phyloP scores from a whole-genome alignment of 441 rosid genomes.

The Sinapis alba region DNA sequence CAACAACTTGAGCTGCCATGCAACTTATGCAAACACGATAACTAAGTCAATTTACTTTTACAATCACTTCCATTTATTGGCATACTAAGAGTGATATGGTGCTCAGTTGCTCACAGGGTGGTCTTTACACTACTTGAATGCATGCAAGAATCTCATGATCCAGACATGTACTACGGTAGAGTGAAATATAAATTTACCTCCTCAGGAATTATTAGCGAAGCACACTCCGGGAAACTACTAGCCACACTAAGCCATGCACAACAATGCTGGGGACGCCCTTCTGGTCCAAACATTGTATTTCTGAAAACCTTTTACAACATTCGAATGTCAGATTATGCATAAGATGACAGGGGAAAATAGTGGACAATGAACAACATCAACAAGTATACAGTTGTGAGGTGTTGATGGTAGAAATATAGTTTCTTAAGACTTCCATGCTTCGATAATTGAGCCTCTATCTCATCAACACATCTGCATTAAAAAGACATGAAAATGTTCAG shows the following conservation, averaged over 20 bases:
- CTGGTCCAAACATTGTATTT: slow-evolving; percentile 99
- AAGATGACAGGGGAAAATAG: slow-evolving; percentile 27
- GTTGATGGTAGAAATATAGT: slow-evolving; percentile 95
- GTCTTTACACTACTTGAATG: slow-evolving; percentile 11
- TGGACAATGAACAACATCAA: slow-evolving; percentile 18
- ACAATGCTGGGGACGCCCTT: slow-evolving; percentile 99
- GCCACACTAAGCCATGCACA: slow-evolving; percentile 99
- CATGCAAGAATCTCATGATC: slow-evolving; percentile 24
- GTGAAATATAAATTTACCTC: slow-evolving; percentile 61
- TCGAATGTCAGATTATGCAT: slow-evolving; percentile 33
- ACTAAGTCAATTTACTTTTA: background rate
- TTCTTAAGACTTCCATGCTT: slow-evolving; percentile 96
- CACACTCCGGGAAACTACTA: slow-evolving; percentile 98
- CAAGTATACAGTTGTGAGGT: slow-evolving; percentile 84
- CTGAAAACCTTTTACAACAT: slow-evolving; percentile 77
- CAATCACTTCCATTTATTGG: background rate
- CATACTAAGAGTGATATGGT: slow-evolving; percentile 11
- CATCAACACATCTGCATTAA: slow-evolving; percentile 90
- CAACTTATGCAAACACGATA: slow-evolving; percentile 2
- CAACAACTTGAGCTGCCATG: slow-evolving; percentile 6
- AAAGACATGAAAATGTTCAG: slow-evolving; percentile 9
- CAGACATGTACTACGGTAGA: slow-evolving; percentile 1
- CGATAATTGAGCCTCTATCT: slow-evolving; percentile 86
- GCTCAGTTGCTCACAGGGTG: slow-evolving; percentile 5
- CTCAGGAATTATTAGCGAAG: slow-evolving; percentile 94